Evolutionary conservation across 805 yeast genomes (phyloP), one percentile per base, ranked within the genome.

Genomic region (Ogataea zsoltii): DNA sequence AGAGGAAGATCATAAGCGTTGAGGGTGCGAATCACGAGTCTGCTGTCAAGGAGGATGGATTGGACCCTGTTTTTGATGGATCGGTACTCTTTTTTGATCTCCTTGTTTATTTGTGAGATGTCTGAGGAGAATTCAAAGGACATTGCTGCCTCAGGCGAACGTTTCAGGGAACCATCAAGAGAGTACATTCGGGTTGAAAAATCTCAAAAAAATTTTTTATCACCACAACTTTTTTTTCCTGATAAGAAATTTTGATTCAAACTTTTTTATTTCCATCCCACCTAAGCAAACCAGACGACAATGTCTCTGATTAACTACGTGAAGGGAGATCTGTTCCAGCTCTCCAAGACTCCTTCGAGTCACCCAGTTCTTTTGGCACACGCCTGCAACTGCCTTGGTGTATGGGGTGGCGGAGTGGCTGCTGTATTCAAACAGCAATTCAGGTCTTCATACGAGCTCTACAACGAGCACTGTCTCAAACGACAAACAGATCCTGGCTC

Each of bases 321-420:
- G 29, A 67, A 70, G 33, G 89, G 88, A 0, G 86, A 85, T 54
- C 59, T 85, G 7, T 82, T 85, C 51, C 52, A 61, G 9, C 31
- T 63, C 29, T 63, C 60, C 61, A 62, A 51, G 16, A 30, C 16
- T 1, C 39, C 66, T 0, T 52, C 62, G 0, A 47, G 54, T 4
- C 15, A 19, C 1, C 71, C 75, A 1, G 59, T 81, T 0, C 68
- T 85, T 2, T 61, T 88, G 4, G 85, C 85, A 1, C 96, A 88
- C 60, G 81, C 96, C 0, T 88, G 96, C 58, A 88, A 88, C 60
- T 81, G 89, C 31, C 69, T 72, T 19, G 96, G 96, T 0, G 57
- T 71, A 1, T 88, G 96, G 96, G 94, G 94, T 3, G 92, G 88
- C 3, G 96, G 96, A 0, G 77, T 88, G 2, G 96, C 96, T 0